Evolutionary conservation across 192 early-diverging fungal genomes (phyloP), one percentile per base, ranked within the genome.

Genomic region (Dispira parvispora): DNA sequence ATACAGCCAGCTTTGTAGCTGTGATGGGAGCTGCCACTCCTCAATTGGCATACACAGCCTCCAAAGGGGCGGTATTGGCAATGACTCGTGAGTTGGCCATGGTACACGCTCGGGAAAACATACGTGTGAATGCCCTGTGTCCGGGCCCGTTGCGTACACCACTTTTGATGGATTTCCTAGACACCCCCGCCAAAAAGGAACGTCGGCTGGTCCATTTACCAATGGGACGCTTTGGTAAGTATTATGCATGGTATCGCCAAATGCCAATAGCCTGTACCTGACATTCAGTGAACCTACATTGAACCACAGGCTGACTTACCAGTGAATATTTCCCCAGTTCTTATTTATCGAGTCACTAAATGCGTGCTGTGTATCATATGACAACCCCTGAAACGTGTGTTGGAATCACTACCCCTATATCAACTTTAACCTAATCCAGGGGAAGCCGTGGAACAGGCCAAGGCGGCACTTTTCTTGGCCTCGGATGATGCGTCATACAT

Each of bases 21-120:
- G 65, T 85, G 10, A 69, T 88, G 61, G 89, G 87, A 5, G 83
- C 87, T 0, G 89, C 89, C 43, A 91, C 87, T 32, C 89, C 89
- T 11, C 87, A 89, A 66, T 67, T 91, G 55, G 87, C 88, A 84
- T 82, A 91, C 72, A 91, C 89, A 12, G 82, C 89, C 52, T 91
- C 87, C 63, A 91, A 91, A 64, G 89, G 89, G 20, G 89, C 88
- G 26, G 87, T 91, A 32, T 67, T 89, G 32, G 80, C 88, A 45
- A 84, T 91, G 84, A 91, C 86, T 45, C 86, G 88, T 38, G 89
- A 91, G 70, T 69, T 91, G 11, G 85, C 89, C 61, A 79, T 85
- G 42, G 83, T 86, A 25, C 89, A 91, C 69, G 87, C 89, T 54
- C 81, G 88, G 56, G 89, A 91, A 72, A 87, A 87, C 76, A 88